Conservation (phyloP, 2,329 filamentous ascomycete genomes). For the Chaetomium olivaceum region DNA sequence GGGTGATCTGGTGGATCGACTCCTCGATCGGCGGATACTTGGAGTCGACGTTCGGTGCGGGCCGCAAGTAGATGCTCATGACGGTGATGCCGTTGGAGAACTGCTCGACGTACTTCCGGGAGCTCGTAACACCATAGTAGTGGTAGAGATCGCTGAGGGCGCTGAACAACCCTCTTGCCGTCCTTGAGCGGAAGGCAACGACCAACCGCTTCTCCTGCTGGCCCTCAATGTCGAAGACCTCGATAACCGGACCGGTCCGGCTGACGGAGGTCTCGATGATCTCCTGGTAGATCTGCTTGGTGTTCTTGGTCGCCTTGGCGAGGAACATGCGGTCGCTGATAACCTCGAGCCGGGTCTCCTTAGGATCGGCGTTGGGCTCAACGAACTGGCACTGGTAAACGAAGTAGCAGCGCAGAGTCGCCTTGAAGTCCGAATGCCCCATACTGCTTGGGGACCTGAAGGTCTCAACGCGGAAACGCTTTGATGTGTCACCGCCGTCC, state of each 20-base stretch:
- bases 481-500: slow-evolving; percentile 70
- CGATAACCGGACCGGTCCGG: slow-evolving; percentile 90
- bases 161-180: slow-evolving; percentile 90
- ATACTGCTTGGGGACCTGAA: slow-evolving; percentile 88
- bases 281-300: slow-evolving; percentile 91
- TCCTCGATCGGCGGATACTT: slow-evolving; percentile 80
- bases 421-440: slow-evolving; percentile 68
- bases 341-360: slow-evolving; percentile 85
- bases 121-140: slow-evolving; percentile 96
- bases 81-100: slow-evolving; percentile 98
- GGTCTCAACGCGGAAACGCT: slow-evolving; percentile 90
- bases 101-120: slow-evolving; percentile 96
- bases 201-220: slow-evolving; percentile 91
- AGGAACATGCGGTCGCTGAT: slow-evolving; percentile 93
- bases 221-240: slow-evolving; percentile 93
- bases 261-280: slow-evolving; percentile 83
- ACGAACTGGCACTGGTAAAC: slow-evolving; percentile 95
- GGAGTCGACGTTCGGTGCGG: slow-evolving; percentile 59
- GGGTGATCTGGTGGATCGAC: slow-evolving; percentile 97
- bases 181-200: slow-evolving; percentile 90
- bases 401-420: slow-evolving; percentile 95
- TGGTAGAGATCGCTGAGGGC: slow-evolving; percentile 95
- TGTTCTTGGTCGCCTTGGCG: slow-evolving; percentile 94
- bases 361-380: slow-evolving; percentile 68
- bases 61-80: slow-evolving; percentile 91